These are phyloP conservation scores for Raddia distichophylla DNA, from an alignment of 176 grass and related monocot species.

Conservation along the genomic window DNA sequence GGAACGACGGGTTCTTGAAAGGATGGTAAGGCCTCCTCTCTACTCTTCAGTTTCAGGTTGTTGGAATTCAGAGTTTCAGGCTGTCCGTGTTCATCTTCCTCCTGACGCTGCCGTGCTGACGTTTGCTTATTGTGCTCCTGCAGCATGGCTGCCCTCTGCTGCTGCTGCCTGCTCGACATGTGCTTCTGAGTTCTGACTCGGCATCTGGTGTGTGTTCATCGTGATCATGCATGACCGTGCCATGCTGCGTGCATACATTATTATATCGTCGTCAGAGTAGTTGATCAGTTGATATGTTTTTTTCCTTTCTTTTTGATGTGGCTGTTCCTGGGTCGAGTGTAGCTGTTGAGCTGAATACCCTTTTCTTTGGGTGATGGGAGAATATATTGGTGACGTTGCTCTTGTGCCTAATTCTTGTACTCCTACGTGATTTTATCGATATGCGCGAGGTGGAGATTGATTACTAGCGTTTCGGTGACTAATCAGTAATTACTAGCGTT, in stretches of 20 bases:
- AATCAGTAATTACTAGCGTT: not conserved
- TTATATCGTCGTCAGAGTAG: not conserved
- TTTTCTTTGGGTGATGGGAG: not conserved
- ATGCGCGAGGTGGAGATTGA: too few species aligned
- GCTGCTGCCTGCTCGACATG: conserved; percentile 53
- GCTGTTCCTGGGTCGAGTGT: not conserved
- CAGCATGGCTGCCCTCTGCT: conserved; percentile 49
- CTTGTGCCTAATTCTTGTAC: not conserved
- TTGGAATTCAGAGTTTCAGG: too few species aligned
- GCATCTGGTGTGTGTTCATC: not conserved
- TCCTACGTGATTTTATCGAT: not conserved
- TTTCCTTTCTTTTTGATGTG: not conserved
- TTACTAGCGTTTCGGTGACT: not conserved
- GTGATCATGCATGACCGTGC: not conserved
- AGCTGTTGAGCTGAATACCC: not conserved
- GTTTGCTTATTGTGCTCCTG: not conserved
- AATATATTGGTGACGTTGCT: not conserved
- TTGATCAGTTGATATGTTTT: not conserved
- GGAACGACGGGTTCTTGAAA: conserved; percentile 42
- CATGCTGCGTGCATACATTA: not conserved
- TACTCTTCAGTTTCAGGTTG: too few species aligned
- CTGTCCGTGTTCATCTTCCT: too few species aligned
- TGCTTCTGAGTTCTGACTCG: conserved; percentile 39
- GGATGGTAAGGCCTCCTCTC: conserved; percentile 33
- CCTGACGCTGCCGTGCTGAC: too few species aligned